Conservation (phyloP, 2,329 filamentous ascomycete genomes). For the Apiospora saccharicola region DNA sequence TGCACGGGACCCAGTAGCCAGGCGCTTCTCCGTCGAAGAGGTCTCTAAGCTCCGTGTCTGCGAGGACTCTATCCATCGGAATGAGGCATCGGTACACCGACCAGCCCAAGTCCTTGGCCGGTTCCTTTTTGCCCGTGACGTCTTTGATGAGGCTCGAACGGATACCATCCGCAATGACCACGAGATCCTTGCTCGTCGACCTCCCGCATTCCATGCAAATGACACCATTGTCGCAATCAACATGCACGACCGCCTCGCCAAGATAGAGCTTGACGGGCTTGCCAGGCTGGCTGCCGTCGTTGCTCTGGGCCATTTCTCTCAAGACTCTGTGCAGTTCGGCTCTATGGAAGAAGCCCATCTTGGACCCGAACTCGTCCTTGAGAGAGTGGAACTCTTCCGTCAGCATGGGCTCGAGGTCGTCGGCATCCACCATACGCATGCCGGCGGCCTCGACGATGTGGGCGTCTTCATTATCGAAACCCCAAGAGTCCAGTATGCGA, state of each 20-base stretch:
- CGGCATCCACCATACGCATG: constrained; percentile 36
- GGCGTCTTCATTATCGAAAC: constrained; percentile 41
- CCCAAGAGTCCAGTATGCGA: constrained; percentile 46
- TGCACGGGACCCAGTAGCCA: constrained; percentile 28
- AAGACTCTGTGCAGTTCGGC: constrained; percentile 27
- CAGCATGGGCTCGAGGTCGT: constrained; percentile 35
- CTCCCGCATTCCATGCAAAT: constrained; percentile 24
- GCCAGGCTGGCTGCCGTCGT: constrained; percentile 9
- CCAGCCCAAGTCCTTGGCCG: constrained; percentile 25
- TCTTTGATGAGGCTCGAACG: constrained; percentile 24
- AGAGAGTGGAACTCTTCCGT: constrained; percentile 22
- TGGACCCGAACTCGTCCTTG: constrained; percentile 25
- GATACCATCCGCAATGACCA: constrained; percentile 42
- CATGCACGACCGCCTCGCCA: constrained; percentile 23
- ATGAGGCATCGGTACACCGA: constrained; percentile 30
- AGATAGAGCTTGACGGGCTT: constrained; percentile 21
- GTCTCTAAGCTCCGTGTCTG: constrained; percentile 10
- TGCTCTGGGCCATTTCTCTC: constrained; percentile 24
- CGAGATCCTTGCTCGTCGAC: constrained; percentile 33
- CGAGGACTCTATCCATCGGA: constrained; percentile 26
- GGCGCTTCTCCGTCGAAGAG: constrained; percentile 23
- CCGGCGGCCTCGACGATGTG: constrained; percentile 38
- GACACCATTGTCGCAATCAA: constrained; percentile 26
- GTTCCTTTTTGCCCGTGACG: constrained; percentile 23
- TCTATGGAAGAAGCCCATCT: constrained; percentile 28